Percentiles rank a stretch among this genome's conserved stretches.
Evolutionary conservation across 176 grass and related monocot species (phyloP).

Genomic region (Leersia perrieri): DNA sequence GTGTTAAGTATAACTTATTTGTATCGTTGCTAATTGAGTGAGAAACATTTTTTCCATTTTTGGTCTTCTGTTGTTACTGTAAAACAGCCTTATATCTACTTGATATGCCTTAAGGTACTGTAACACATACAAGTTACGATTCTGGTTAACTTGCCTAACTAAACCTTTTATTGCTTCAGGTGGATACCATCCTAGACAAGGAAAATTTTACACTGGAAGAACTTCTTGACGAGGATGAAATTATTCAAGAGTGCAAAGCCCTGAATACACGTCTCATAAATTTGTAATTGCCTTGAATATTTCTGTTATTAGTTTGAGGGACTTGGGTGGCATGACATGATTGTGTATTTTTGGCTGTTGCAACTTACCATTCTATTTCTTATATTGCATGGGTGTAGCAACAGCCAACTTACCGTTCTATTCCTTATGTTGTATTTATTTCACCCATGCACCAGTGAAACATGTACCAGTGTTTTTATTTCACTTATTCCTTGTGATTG

Average conservation of each 20-base stretch:
- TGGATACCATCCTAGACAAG: slow-evolving; percentile 98
- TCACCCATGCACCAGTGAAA: too few species aligned
- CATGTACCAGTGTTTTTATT: background rate
- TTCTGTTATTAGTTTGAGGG: slow-evolving; percentile 8
- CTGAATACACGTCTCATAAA: slow-evolving; percentile 89
- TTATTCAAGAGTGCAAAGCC: slow-evolving; percentile 99
- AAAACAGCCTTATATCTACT: background rate
- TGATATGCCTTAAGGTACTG: slow-evolving; percentile 1
- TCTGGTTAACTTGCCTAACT: slow-evolving; percentile 21
- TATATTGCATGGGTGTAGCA: background rate
- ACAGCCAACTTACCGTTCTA: too few species aligned
- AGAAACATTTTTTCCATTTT: background rate
- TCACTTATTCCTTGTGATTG: background rate
- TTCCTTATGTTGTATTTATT: too few species aligned
- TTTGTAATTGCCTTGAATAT: slow-evolving; percentile 64
- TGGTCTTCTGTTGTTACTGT: background rate
- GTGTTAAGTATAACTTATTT: slow-evolving; percentile 4
- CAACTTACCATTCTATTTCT: background rate
- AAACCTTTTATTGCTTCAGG: slow-evolving; percentile 49
- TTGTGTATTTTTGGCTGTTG: background rate
- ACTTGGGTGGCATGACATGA: background rate
- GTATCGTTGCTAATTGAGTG: background rate
- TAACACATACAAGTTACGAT: background rate
- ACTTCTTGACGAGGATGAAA: slow-evolving; percentile 99
- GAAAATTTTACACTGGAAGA: slow-evolving; percentile 97